phyloP scores from a whole-genome alignment of 805 yeast species.

The Hyphopichia homilentoma region DNA sequence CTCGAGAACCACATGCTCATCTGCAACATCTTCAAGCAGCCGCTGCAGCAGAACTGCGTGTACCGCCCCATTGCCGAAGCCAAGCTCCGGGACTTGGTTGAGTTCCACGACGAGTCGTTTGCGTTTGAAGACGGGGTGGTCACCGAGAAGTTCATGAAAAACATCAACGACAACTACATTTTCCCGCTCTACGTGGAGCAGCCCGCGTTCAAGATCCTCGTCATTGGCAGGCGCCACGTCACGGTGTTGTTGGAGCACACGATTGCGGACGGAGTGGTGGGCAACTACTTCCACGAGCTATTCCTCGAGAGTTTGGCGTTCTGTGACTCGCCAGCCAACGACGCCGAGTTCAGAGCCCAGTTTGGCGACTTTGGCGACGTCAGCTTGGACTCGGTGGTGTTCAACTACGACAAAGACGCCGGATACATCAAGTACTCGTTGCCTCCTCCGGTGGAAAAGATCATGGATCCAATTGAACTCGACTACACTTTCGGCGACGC shows the following conservation, averaged over 20 bases:
- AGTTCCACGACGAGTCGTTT: slow-evolving; percentile 7
- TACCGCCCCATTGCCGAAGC: slow-evolving; percentile 22
- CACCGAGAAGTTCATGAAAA: slow-evolving; percentile 27
- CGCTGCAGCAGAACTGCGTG: slow-evolving; percentile 6
- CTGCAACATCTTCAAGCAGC: slow-evolving; percentile 26
- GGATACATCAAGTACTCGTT: slow-evolving; percentile 19
- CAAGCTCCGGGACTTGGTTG: slow-evolving; percentile 23
- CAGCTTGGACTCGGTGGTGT: slow-evolving; percentile 13
- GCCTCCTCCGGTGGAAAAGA: slow-evolving; percentile 33
- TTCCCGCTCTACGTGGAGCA: slow-evolving; percentile 19
- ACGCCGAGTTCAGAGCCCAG: slow-evolving; percentile 3
- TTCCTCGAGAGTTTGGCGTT: slow-evolving; percentile 24
- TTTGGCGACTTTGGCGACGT: slow-evolving; percentile 14
- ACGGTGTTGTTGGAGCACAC: slow-evolving; percentile 34
- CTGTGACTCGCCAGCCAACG: slow-evolving; percentile 8
- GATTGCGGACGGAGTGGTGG: slow-evolving; percentile 37
- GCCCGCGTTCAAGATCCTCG: slow-evolving; percentile 26
- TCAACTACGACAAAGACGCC: slow-evolving; percentile 18
- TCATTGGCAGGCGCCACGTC: slow-evolving; percentile 19
- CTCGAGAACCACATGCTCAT: slow-evolving; percentile 31
- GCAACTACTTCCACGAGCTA: slow-evolving; percentile 29
- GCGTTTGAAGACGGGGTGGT: slow-evolving; percentile 14
- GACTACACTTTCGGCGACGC: slow-evolving; percentile 25
- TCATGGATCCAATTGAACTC: slow-evolving; percentile 19
- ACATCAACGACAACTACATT: slow-evolving; percentile 10